Base-by-base conservation (phyloP, 2,329 filamentous ascomycete species). In the Talaromyces sp. region DNA sequence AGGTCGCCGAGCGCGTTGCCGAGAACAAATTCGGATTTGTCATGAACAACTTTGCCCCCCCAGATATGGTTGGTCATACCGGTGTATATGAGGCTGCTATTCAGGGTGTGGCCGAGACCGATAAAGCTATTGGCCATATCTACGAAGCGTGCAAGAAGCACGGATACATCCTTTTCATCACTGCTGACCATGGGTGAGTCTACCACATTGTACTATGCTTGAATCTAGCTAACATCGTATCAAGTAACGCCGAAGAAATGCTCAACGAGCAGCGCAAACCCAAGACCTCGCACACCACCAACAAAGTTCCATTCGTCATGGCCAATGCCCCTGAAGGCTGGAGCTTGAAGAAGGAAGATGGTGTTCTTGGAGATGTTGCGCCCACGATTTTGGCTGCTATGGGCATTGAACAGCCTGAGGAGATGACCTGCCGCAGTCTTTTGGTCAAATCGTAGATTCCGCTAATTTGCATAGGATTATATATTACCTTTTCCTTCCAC, bases 41-140 rank as follows among this genome's bases (percentile, higher is more conserved):
- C 78, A 99, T 99, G 95, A 97, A 98, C 88, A 99, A 99, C 87
- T 98, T 99, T 79, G 95, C 95, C 46, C 95, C 95, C 46, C 95
- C 95, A 18, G 95, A 99, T 81, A 99, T 99, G 95, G 95, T 99
- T 68, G 95, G 95, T 69, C 95, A 99, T 82, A 99, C 95, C 11
- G 95, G 95, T 74, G 92, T 96, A 65, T 98, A 98, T 80, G 89
- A 98, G 71, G 93, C 95, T 33, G 95, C 95, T 63, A 88, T 99
- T 66, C 75, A 95, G 72, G 95, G 88, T 70, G 89, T 89, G 69
- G 83, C 88, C 69, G 88, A 93, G 68, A 99, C 95, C 12, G 95
- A 99, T 78, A 91, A 90, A 82, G 93, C 91, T 61, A 99, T 99
- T 71, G 92, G 92, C 71, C 86, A 88, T 76, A 93, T 99, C 70